Base-by-base conservation (phyloP, 1,284 basidiomycete species). In the Moniliophthora roreri region DNA sequence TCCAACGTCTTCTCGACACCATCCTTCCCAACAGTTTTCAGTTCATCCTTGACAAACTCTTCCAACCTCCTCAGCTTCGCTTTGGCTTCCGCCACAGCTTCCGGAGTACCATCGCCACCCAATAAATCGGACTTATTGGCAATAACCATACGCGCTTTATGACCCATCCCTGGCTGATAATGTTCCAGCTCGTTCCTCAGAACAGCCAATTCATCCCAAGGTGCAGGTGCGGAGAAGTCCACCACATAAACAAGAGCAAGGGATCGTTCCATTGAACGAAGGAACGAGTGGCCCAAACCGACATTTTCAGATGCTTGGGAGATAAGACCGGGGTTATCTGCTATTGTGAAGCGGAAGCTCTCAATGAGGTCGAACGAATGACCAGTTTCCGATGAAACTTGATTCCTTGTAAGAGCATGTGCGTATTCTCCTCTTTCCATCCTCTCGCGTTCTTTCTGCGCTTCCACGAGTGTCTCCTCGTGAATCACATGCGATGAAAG, bases 251-350 rank as follows among this genome's bases (percentile, higher is more conserved):
- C 91, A 2, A 99, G 81, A 4, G 92, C 89, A 28, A 88, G 83
- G 6, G 93, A 95, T 2, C 96, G 85, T 66, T 99, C 96, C 67
- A 98, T 92, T 5, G 93, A 91, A 2, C 94, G 85, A 21, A 99
- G 71, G 75, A 99, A 99, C 0, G 90, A 89, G 68, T 98, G 95
- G 0, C 97, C 97, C 0, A 99, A 79, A 1, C 96, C 96, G 39
- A 94, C 85, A 67, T 96, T 92, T 59, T 91, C 83, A 1, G 93
- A 91, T 0, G 95, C 93, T 9, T 82, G 80, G 6, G 84, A 81
- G 47, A 98, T 88, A 26, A 99, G 83, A 10, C 96, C 96, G 0
- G 97, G 96, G 65, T 98, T 97, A 72, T 99, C 96, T n/a, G 95
- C 91, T 53, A 99, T 87, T 1, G 92, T 95, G 73, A 98, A 95